A percentile compares a stretch with the other conserved stretches of the same genome.
Conservation (phyloP, 805 yeast species). For the Wickerhamomyces kurtzmanii region DNA sequence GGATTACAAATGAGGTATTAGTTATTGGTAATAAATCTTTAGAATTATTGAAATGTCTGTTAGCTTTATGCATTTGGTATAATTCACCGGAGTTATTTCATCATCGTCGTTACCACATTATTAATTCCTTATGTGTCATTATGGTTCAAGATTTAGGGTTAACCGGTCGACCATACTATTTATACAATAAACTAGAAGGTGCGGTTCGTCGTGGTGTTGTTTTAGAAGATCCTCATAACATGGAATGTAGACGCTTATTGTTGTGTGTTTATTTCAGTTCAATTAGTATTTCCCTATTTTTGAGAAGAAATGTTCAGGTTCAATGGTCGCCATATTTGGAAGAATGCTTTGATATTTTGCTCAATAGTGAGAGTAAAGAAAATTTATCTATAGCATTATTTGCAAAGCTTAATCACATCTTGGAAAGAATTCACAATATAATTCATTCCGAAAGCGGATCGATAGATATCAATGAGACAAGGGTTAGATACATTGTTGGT, state of each 20-base stretch:
- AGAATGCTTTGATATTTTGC: slow-evolving; percentile 45
- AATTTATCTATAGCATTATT: slow-evolving; percentile 41
- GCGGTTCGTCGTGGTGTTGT: slow-evolving; percentile 28
- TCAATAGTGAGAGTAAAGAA: slow-evolving; percentile 18
- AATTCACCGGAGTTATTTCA: slow-evolving; percentile 76
- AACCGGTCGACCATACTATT: slow-evolving; percentile 38
- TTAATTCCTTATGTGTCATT: slow-evolving; percentile 53
- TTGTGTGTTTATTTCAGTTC: slow-evolving; percentile 52
- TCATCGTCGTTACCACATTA: slow-evolving; percentile 67
- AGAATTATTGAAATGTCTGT: slow-evolving; percentile 54
- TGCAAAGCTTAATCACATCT: slow-evolving; percentile 45
- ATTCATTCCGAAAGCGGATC: slow-evolving; percentile 31
- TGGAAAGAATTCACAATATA: slow-evolving; percentile 51
- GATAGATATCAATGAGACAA: slow-evolving; percentile 22
- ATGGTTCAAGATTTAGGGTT: slow-evolving; percentile 73
- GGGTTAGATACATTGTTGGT: slow-evolving; percentile 28
- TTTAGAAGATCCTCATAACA: slow-evolving; percentile 25
- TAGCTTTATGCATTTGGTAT: slow-evolving; percentile 68
- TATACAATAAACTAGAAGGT: slow-evolving; percentile 29
- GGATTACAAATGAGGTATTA: slow-evolving; percentile 49
- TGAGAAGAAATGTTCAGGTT: slow-evolving; percentile 52
- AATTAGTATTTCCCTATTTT: slow-evolving; percentile 53
- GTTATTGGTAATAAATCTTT: slow-evolving; percentile 61
- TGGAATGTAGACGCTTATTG: slow-evolving; percentile 42
- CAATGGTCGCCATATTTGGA: slow-evolving; percentile 56